Percentiles rank a stretch among this genome's conserved stretches.
These are phyloP conservation scores for Trametopsis cervina DNA, from an alignment of 768 basidiomycete species.

Conservation along the genomic window DNA sequence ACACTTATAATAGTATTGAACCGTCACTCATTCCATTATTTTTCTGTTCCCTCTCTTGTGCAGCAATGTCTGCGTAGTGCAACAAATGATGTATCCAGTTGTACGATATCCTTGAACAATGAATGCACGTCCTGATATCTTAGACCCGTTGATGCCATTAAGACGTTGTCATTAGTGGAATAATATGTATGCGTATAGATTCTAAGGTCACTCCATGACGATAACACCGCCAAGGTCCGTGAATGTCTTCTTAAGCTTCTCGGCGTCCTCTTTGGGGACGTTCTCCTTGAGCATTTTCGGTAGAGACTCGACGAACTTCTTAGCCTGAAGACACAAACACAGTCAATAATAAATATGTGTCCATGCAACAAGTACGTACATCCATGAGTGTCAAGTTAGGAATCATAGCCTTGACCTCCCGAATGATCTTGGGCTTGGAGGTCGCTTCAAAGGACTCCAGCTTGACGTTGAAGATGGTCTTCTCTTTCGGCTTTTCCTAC, in stretches of 20 bases:
- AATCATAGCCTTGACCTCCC: slow-evolving; percentile 93
- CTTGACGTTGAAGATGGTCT: slow-evolving; percentile 94
- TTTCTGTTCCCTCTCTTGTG: neutral
- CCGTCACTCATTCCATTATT: neutral
- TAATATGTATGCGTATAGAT: neutral
- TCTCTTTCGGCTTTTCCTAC: slow-evolving; percentile 96
- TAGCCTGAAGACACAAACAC: slow-evolving; percentile 54
- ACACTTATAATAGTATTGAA: neutral
- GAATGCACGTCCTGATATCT: neutral
- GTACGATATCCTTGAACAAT: slow-evolving; percentile 8
- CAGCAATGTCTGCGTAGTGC: neutral
- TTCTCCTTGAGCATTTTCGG: slow-evolving; percentile 94
- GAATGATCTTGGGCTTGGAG: slow-evolving; percentile 94
- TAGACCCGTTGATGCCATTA: neutral
- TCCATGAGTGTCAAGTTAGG: slow-evolving; percentile 97
- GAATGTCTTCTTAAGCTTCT: slow-evolving; percentile 91
- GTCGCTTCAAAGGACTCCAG: slow-evolving; percentile 90
- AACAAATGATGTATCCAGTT: neutral
- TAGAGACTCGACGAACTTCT: slow-evolving; percentile 96
- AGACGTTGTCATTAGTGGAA: slow-evolving; percentile 9
- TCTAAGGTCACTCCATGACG: slow-evolving; percentile 58
- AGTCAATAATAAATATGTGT: neutral
- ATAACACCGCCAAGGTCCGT: slow-evolving; percentile 85
- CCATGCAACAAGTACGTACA: slow-evolving; percentile 42
- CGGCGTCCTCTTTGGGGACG: slow-evolving; percentile 93